Conservation (phyloP, 2,329 filamentous ascomycete genomes). For the Pestalotiopsis sp. region DNA sequence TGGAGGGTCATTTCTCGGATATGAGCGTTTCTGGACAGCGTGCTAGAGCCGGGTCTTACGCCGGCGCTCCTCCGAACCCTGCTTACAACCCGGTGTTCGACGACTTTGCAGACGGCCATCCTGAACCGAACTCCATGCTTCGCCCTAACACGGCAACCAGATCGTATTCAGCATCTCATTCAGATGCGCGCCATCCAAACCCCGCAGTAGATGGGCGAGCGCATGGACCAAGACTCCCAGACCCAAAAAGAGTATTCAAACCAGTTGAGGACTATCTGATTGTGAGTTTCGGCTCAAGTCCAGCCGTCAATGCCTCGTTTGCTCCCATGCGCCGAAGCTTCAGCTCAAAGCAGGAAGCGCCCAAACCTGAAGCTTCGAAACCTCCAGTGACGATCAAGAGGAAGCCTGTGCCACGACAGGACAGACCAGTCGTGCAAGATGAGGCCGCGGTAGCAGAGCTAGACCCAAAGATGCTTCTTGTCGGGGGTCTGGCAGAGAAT, state of each 20-base stretch:
- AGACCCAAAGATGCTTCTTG: slow-evolving; percentile 73
- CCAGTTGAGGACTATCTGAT: slow-evolving; percentile 78
- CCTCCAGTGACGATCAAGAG: slow-evolving; percentile 30
- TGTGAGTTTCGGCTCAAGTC: slow-evolving; percentile 67
- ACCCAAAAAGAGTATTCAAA: slow-evolving; percentile 69
- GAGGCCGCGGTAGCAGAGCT: slow-evolving; percentile 59
- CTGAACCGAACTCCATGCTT: slow-evolving; percentile 36
- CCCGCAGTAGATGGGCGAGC: slow-evolving; percentile 19
- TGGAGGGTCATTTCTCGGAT: slow-evolving; percentile 24
- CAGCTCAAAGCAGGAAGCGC: slow-evolving; percentile 14
- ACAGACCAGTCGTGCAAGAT: slow-evolving; percentile 30
- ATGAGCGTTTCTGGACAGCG: slow-evolving; percentile 21
- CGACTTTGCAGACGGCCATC: slow-evolving; percentile 36
- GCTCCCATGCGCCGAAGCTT: slow-evolving; percentile 48
- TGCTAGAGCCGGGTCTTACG: slow-evolving; percentile 25
- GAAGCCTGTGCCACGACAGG: slow-evolving; percentile 35
- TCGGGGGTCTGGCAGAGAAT: slow-evolving; percentile 80
- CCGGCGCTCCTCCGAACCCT: slow-evolving; percentile 22
- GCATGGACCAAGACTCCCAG: slow-evolving; percentile 22
- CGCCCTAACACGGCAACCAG: slow-evolving; percentile 29
- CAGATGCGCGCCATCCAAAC: slow-evolving; percentile 34
- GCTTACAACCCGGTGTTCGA: slow-evolving; percentile 37
- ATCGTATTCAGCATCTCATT: slow-evolving; percentile 50
- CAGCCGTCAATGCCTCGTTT: slow-evolving; percentile 80
- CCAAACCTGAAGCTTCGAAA: slow-evolving; percentile 18